These are phyloP conservation scores for Meira nashicola DNA, from an alignment of 1,284 basidiomycete species.

Conservation along the genomic window DNA sequence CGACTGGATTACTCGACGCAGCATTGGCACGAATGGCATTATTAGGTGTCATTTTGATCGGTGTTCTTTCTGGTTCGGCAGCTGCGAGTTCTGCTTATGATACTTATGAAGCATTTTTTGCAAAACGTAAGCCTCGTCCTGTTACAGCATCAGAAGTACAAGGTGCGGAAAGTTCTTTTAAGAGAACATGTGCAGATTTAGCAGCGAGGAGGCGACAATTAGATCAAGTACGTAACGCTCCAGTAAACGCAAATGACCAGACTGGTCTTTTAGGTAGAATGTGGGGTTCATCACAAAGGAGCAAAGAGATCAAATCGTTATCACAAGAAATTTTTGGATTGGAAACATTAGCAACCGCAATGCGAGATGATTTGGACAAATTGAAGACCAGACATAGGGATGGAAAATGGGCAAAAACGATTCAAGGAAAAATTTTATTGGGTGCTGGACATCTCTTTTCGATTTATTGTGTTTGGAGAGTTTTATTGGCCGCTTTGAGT, in stretches of 20 bases:
- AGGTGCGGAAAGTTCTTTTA: slow-evolving; percentile 18
- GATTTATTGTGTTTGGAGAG: slow-evolving; percentile 52
- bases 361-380: slow-evolving; percentile 51
- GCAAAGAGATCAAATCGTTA: slow-evolving; percentile 12
- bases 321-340: slow-evolving; percentile 52
- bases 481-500: slow-evolving; percentile 27
- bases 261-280: slow-evolving; percentile 5
- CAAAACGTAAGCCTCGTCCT: slow-evolving; percentile 19
- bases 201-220: slow-evolving; percentile 19
- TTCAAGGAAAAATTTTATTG: slow-evolving; percentile 48
- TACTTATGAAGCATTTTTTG: slow-evolving; percentile 50
- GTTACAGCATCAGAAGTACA: slow-evolving; percentile 13
- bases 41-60: slow-evolving; percentile 55
- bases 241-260: slow-evolving; percentile 1
- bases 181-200: slow-evolving; percentile 30
- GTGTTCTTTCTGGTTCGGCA: slow-evolving; percentile 53
- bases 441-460: slow-evolving; percentile 51
- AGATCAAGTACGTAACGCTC: background rate
- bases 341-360: slow-evolving; percentile 52
- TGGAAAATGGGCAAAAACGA: slow-evolving; percentile 46
- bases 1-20: slow-evolving; percentile 18
- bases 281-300: background rate
- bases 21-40: slow-evolving; percentile 52
- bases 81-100: slow-evolving; percentile 55
- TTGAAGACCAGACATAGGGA: slow-evolving; percentile 48